Conservation (phyloP, 331 rosid species). For the Telfairia occidentalis region DNA sequence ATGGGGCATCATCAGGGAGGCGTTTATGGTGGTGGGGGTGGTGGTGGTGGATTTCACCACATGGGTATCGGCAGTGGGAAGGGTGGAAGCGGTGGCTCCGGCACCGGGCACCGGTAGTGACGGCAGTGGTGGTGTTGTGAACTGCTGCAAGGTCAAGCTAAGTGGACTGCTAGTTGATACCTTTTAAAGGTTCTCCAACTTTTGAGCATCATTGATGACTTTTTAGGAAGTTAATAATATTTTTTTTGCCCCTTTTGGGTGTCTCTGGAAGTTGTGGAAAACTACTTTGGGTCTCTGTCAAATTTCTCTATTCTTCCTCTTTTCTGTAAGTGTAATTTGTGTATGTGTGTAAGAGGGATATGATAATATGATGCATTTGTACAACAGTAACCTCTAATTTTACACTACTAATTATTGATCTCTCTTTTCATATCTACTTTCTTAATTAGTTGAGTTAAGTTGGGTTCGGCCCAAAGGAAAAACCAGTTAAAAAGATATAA, state of each 20-base stretch:
- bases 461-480: background rate
- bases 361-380: conserved; percentile 1
- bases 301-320: background rate
- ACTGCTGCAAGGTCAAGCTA: conserved; percentile 9
- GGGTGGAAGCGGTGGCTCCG: conserved; percentile 19
- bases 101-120: conserved; percentile 9
- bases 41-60: conserved; percentile 41
- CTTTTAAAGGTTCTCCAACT: conserved; percentile 8
- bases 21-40: conserved; percentile 42
- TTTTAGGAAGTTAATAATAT: conserved; percentile 4
- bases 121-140: background rate
- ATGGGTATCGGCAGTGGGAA: conserved; percentile 17
- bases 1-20: conserved; percentile 49
- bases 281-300: background rate
- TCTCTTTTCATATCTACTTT: background rate
- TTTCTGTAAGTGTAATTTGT: background rate
- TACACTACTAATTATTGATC: background rate
- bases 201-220: conserved; percentile 5
- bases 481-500: background rate
- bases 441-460: background rate
- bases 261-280: background rate
- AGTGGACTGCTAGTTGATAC: background rate
- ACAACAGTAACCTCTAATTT: background rate
- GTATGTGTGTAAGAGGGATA: background rate
- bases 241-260: background rate